Evolutionary conservation across 805 yeast genomes (phyloP), one percentile per base, ranked within the genome.

Genomic region (Suhomyces emberorum): DNA sequence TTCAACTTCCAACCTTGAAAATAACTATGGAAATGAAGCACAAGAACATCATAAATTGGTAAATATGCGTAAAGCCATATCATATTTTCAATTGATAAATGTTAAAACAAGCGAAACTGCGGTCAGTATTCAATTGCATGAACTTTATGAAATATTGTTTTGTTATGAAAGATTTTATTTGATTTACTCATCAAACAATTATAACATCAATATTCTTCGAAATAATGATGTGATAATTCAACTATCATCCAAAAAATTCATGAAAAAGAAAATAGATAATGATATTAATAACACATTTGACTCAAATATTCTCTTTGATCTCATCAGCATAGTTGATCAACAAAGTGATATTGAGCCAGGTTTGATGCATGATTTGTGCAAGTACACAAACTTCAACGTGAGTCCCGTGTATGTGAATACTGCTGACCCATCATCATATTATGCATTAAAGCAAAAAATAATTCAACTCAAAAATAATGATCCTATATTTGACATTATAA

Each of bases 41-140:
- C 57, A 56, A 36, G 59, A 59, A 27, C 63, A 61, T 35, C 65
- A 61, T 26, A 59, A 59, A 34, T 46, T 61, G 17, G 37, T 54
- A 19, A 44, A 60, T 41, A 44, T 61, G 18, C 42, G 57, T 25
- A 49, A 55, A 28, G 51, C 62, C n/a, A 51, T 63, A 16, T 50
- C 63, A 7, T 59, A 48, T 36, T 61, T 48, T 39, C 65, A 60
- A 37, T 41, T 63, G 20, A 56, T 63, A 14, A 51, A 57, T 36
- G 35, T 55, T 20, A 56, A 53, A 14, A 42, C 52, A 21, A 47
- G 50, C 17, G 51, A 53, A 24, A 50, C 43, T 17, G 40, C 44
- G 14, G 37, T 40, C 27, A 38, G 44, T 2, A 41, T 47, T 3
- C 61, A 59, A 37, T 34, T 61, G 25, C 49, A 49, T 34, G 69